Evolutionary conservation across 768 basidiomycete genomes (phyloP).

Genomic region (Tylopilus cervinicoccineus): DNA sequence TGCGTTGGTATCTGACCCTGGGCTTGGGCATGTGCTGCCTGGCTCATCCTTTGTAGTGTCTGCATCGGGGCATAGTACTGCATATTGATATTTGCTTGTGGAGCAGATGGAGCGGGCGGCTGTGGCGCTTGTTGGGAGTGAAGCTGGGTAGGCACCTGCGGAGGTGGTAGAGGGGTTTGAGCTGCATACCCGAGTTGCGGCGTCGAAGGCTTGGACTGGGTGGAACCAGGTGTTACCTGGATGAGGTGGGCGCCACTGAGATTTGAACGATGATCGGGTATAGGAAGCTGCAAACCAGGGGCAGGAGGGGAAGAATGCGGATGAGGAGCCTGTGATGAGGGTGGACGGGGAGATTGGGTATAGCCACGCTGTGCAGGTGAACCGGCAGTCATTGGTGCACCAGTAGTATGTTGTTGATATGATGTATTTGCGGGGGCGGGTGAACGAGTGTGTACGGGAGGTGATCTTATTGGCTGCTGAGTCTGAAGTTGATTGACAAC

Average conservation of each 20-base stretch:
- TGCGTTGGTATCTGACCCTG: conserved; percentile 25
- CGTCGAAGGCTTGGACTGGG: conserved; percentile 30
- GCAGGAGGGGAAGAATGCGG: conserved; percentile 29
- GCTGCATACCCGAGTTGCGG: conserved; percentile 25
- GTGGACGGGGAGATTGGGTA: conserved; percentile 33
- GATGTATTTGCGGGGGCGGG: conserved; percentile 18
- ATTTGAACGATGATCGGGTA: conserved; percentile 21
- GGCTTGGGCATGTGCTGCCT: conserved; percentile 25
- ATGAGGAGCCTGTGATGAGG: conserved; percentile 29
- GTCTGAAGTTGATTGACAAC: conserved; percentile 32
- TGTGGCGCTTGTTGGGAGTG: conserved; percentile 26
- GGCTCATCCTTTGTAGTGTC: conserved; percentile 16
- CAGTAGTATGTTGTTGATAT: conserved; percentile 21
- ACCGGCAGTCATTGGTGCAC: conserved; percentile 18
- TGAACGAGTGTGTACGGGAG: conserved; percentile 27
- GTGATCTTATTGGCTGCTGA: conserved; percentile 26
- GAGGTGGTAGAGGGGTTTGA: conserved; percentile 17
- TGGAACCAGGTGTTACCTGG: conserved; percentile 17
- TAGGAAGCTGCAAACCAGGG: conserved; percentile 27
- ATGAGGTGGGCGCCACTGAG: conserved; percentile 25
- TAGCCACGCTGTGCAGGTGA: conserved; percentile 33
- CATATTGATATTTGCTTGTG: conserved; percentile 14
- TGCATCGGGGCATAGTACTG: conserved; percentile 20
- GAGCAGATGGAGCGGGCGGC: conserved; percentile 12
- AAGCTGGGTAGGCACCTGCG: conserved; percentile 20